Conservation (phyloP, 805 yeast species). For the Starmerella sirachaensis region DNA sequence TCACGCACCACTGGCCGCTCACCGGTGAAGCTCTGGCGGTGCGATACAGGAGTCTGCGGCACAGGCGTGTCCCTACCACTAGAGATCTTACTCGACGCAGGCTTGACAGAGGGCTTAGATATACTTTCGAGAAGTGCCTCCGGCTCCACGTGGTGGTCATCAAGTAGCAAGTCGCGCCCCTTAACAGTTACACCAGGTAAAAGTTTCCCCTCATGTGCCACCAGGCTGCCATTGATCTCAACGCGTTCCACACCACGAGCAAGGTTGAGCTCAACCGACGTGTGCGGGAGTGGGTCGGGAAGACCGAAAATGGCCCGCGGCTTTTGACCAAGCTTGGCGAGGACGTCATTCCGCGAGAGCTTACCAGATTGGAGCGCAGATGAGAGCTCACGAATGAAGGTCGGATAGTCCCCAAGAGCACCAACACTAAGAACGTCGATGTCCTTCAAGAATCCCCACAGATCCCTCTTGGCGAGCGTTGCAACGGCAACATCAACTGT, state of each 20-base stretch:
- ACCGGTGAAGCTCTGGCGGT: slow-evolving; percentile 22
- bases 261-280: slow-evolving; percentile 61
- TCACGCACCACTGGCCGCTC: slow-evolving; percentile 27
- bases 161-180: slow-evolving; percentile 16
- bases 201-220: slow-evolving; percentile 71
- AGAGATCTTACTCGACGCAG: slow-evolving; percentile 19
- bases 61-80: slow-evolving; percentile 7
- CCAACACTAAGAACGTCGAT: slow-evolving; percentile 88
- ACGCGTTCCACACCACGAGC: slow-evolving; percentile 86
- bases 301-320: slow-evolving; percentile 75
- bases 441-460: slow-evolving; percentile 62
- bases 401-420: slow-evolving; percentile 59
- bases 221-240: slow-evolving; percentile 61
- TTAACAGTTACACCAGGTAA: slow-evolving; percentile 43
- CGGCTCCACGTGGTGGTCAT: slow-evolving; percentile 16
- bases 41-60: slow-evolving; percentile 29
- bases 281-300: slow-evolving; percentile 53
- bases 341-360: slow-evolving; percentile 61
- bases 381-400: slow-evolving; percentile 69
- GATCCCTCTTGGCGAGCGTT: slow-evolving; percentile 62
- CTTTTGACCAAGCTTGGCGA: slow-evolving; percentile 60
- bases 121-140: neutral
- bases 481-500: slow-evolving; percentile 77
- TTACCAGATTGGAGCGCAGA: slow-evolving; percentile 66
- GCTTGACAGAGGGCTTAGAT: neutral